These are phyloP conservation scores for Breviolum minutum DNA, from an alignment of 73 alveolate genomes.

Conservation along the genomic window DNA sequence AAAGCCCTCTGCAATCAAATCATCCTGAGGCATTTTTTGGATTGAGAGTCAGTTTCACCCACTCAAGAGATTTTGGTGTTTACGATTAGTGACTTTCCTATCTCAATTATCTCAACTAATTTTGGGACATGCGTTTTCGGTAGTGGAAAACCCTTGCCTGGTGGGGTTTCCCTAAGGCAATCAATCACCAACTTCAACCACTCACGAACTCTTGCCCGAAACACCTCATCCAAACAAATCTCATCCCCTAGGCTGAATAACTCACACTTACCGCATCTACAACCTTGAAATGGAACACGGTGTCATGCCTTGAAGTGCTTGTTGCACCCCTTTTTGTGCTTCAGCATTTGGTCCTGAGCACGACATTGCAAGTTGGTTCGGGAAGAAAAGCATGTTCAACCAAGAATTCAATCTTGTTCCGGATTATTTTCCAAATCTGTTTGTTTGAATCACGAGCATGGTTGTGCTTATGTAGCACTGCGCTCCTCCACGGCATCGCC, in stretches of 20 bases:
- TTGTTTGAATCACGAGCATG: neutral
- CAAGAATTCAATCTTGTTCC: neutral
- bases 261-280: too few relatives aligned
- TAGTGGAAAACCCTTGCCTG: too few relatives aligned
- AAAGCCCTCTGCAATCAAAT: constrained; percentile 52
- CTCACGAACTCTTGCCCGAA: too few relatives aligned
- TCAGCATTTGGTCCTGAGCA: constrained; percentile 83
- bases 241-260: too few relatives aligned
- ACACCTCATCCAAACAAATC: too few relatives aligned
- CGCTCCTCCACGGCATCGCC: constrained; percentile 59
- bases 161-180: too few relatives aligned
- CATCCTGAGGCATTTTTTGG: constrained; percentile 14
- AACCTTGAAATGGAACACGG: neutral
- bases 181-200: too few relatives aligned
- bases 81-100: too few relatives aligned
- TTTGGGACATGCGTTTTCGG: too few relatives aligned
- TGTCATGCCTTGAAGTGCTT: constrained; percentile 76
- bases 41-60: neutral
- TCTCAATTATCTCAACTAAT: too few relatives aligned
- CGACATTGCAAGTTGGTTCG: neutral
- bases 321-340: constrained; percentile 90
- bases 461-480: neutral
- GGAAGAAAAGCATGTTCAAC: neutral
- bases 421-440: neutral
- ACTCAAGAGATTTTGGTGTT: too few relatives aligned